These are phyloP conservation scores for Ophiognomonia clavigignenti-juglandacearum DNA, from an alignment of 2,329 filamentous ascomycete species.

Conservation along the genomic window DNA sequence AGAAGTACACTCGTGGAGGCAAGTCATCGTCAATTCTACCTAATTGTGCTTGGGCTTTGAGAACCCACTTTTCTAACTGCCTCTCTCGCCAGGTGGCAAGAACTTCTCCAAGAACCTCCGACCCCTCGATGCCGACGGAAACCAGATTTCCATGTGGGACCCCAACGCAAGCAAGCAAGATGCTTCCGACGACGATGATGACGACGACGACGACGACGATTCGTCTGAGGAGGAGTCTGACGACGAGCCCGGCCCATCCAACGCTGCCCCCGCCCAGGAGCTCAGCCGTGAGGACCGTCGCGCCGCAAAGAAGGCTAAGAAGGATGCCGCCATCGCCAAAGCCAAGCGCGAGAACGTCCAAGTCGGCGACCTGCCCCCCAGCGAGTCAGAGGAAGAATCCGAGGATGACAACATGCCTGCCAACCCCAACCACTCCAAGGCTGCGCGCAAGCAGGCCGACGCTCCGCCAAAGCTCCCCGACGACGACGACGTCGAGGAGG, in stretches of 20 bases:
- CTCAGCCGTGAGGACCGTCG: slow-evolving; percentile 84
- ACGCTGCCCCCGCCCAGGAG: slow-evolving; percentile 32
- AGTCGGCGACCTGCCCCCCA: slow-evolving; percentile 80
- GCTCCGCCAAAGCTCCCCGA: slow-evolving; percentile 26
- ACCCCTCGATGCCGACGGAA: slow-evolving; percentile 84
- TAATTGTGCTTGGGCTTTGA: not conserved
- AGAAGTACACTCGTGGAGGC: slow-evolving; percentile 91
- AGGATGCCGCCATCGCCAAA: slow-evolving; percentile 79
- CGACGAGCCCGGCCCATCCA: slow-evolving; percentile 29
- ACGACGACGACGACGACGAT: slow-evolving; percentile 42
- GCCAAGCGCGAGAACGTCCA: slow-evolving; percentile 67
- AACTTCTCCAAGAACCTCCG: slow-evolving; percentile 90
- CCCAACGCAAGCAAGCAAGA: slow-evolving; percentile 48
- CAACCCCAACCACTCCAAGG: slow-evolving; percentile 88
- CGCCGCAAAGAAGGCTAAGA: slow-evolving; percentile 82
- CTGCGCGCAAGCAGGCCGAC: slow-evolving; percentile 55
- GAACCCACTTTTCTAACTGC: slow-evolving; percentile 11
- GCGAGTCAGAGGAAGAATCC: slow-evolving; percentile 58
- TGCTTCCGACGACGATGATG: slow-evolving; percentile 44
- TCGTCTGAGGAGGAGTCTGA: slow-evolving; percentile 45
- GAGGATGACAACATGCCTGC: slow-evolving; percentile 67
- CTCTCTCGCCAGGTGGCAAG: slow-evolving; percentile 67
- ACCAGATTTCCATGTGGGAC: slow-evolving; percentile 84
- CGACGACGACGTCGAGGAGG: slow-evolving; percentile 35
- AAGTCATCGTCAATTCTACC: slow-evolving; percentile 23